Base-by-base conservation (phyloP, 2,329 filamentous ascomycete species). In the Aspergillus quadrilineatus region DNA sequence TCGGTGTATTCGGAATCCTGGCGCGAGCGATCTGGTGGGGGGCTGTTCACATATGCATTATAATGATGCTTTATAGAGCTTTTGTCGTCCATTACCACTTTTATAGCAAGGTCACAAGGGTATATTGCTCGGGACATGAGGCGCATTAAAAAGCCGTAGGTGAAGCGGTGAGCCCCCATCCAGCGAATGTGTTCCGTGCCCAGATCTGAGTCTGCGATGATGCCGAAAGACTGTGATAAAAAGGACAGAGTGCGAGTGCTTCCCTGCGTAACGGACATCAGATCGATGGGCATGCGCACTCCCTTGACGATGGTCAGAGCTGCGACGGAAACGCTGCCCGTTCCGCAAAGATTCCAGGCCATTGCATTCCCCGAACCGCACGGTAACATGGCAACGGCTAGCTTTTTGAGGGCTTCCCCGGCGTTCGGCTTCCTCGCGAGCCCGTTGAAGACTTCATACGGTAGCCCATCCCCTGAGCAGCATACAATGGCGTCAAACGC, bases 281-380 rank as follows among this genome's bases (percentile, higher is more conserved):
- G 78, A 70, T 99, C 94, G 52, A 99, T 73, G 0, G 90, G 86
- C 9, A 88, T 94, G n/a, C 87, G 82, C 12, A 93, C 76, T 9
- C 92, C 93, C 73, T 99, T 99, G 67, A 97, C 84, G 46, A 97
- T 86, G 26, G 86, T 87, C 59, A 97, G 77, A 0, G 93, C 90
- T 0, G 92, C 91, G 45, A 90, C 73, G 58, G 86, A 89, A 7
- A 89, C 83, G 61, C 84, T 86, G 61, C 88, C 83, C 0, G 92
- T 92, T 4, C 93, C 94, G 63, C 90, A 91, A 46, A 95, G 77
- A 72, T 97, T 97, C 77, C 89, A 87, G 60, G 90, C 89, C 86
- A 97, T 89, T 22, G 90, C 94, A 72, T 99, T 99, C 5, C 94
- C 94, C 49, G 90, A 94, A 12, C 94, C 94, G 69, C 92, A 96